Percentiles rank a stretch among this genome's conserved stretches.
Conservation (phyloP, 2,329 filamentous ascomycete species). For the Aspergillus sp. region DNA sequence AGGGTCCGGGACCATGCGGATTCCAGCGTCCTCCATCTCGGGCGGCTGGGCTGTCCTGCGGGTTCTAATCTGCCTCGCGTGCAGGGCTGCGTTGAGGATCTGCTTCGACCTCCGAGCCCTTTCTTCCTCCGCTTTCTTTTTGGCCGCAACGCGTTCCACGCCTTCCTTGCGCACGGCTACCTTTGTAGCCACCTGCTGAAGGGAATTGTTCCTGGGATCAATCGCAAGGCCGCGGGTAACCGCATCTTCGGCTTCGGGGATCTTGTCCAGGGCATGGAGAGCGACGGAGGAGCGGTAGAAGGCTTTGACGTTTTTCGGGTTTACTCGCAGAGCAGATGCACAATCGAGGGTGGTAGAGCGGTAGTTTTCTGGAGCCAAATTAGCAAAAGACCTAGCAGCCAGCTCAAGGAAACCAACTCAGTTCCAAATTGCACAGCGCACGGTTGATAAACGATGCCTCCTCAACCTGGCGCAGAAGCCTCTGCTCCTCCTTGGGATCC, state of each 20-base stretch:
- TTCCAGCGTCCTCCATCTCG: slow-evolving; percentile 74
- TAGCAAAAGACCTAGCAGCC: slow-evolving; percentile 10
- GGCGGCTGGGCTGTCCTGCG: slow-evolving; percentile 62
- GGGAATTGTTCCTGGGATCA: slow-evolving; percentile 60
- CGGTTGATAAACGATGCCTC: slow-evolving; percentile 79
- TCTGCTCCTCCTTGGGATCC: slow-evolving; percentile 49
- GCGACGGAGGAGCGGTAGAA: slow-evolving; percentile 77
- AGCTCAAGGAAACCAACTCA: slow-evolving; percentile 44
- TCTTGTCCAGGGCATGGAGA: slow-evolving; percentile 66
- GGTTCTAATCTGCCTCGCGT: slow-evolving; percentile 59
- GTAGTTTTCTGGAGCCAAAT: slow-evolving; percentile 57
- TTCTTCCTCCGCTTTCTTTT: slow-evolving; percentile 44
- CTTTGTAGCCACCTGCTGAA: slow-evolving; percentile 54
- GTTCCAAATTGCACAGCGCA: slow-evolving; percentile 77
- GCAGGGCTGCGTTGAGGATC: slow-evolving; percentile 57
- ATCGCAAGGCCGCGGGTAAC: slow-evolving; percentile 63
- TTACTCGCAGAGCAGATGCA: slow-evolving; percentile 66
- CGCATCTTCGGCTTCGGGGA: slow-evolving; percentile 71
- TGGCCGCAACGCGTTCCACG: slow-evolving; percentile 47
- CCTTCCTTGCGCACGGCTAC: slow-evolving; percentile 51
- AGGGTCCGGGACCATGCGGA: slow-evolving; percentile 62
- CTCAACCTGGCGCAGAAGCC: slow-evolving; percentile 54
- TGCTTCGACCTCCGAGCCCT: slow-evolving; percentile 44
- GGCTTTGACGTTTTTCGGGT: slow-evolving; percentile 76
- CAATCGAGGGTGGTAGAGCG: slow-evolving; percentile 80